Evolutionary conservation across 805 yeast species (phyloP).

Genomic region (Myxozyma geophila): DNA sequence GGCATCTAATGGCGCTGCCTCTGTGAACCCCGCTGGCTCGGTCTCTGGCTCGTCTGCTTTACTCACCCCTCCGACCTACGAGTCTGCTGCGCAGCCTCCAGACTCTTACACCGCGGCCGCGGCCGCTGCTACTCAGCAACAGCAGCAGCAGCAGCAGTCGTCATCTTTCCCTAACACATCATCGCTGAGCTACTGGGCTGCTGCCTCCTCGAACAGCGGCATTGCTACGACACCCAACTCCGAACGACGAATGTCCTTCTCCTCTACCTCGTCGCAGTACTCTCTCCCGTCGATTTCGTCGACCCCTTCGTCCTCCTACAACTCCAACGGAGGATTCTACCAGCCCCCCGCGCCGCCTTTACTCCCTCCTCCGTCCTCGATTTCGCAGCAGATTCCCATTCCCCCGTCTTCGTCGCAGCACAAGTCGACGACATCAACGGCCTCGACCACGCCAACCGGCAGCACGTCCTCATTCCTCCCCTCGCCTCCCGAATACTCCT

Average conservation of each 20-base stretch:
- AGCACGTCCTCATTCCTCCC: conserved; percentile 10
- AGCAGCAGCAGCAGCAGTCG: conserved; percentile 13
- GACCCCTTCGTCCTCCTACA: conserved; percentile 21
- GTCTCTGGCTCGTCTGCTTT: conserved; percentile 16
- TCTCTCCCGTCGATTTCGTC: conserved; percentile 32
- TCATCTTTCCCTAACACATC: conserved; percentile 25
- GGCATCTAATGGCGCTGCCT: too few species aligned
- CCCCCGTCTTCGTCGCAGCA: neutral
- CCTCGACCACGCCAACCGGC: conserved; percentile 7
- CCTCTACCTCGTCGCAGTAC: conserved; percentile 29
- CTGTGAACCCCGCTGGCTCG: conserved; percentile 2
- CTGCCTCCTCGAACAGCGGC: conserved; percentile 26
- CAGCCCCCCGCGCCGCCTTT: conserved; percentile 19
- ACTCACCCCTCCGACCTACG: conserved; percentile 22
- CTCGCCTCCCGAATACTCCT: conserved; percentile 18
- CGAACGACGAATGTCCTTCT: conserved; percentile 8
- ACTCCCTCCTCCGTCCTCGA: conserved; percentile 25
- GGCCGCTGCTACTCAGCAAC: conserved; percentile 1
- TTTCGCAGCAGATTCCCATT: conserved; percentile 14
- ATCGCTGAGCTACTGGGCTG: conserved; percentile 28
- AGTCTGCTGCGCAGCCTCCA: conserved; percentile 6
- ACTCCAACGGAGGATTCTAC: conserved; percentile 12
- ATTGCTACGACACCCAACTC: conserved; percentile 23
- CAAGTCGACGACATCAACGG: conserved; percentile 8
- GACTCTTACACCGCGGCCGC: conserved; percentile 6